Base-by-base conservation (phyloP, 2,329 filamentous ascomycete species). In the Dothidotthia symphoricarpi region DNA sequence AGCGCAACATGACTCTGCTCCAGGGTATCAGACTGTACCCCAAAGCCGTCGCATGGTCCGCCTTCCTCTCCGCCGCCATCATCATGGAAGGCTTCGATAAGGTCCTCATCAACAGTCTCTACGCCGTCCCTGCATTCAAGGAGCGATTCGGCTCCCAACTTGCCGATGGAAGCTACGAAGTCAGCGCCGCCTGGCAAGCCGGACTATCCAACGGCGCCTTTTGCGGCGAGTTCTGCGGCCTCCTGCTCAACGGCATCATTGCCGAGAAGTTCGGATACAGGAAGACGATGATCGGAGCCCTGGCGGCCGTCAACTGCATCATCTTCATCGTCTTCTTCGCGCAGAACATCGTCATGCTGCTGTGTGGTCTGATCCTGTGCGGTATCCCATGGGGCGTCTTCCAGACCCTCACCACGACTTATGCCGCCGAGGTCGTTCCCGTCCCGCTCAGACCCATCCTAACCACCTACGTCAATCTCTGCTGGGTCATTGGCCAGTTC, bases 1-100 rank as follows among this genome's bases (percentile, higher is more conserved):
- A 71, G 44, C 71, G 72, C 38, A 67, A 69, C 25, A 71, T 75
- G 71, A 69, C 68, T 12, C 71, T 95, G 44, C 58, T 77, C 57
- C 79, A 94, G 70, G 88, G 86, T 46, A 75, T 95, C 63, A 79
- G 73, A 54, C 75, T 91, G 13, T 95, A 95, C 62, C 88, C 88
- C 45, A 91, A 94, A 72, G 89, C 89, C 26, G 83, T 94, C 39
- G 76, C 72, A 11, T 95, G 88, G 87, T 88, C 83, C 55, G 61
- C 94, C 34, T 73, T 94, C 42, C 88, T 95, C 64, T 91, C 86
- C 10, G 88, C 86, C 0, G 88, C 85, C 63, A 93, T 95, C 61
- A 82, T 81, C 55, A 95, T 95, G 89, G 88, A 95, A 66, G 88
- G 87, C 6, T 94, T 89, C 70, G 88, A 95, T 64, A 76, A 91